phyloP scores from a whole-genome alignment of 768 basidiomycete genomes.

The Pulveroboletus sp. region DNA sequence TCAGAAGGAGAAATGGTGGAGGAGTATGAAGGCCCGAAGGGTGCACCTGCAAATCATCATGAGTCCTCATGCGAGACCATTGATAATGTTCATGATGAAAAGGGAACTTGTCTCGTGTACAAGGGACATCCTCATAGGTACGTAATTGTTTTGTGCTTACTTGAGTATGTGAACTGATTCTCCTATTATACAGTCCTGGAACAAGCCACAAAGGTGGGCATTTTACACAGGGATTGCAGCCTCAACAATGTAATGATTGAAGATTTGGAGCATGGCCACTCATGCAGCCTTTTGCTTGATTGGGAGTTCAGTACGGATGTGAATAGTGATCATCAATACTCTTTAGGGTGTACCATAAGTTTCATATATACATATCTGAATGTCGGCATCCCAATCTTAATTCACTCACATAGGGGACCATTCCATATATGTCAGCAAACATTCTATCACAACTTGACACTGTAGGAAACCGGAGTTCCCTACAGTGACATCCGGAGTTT shows the following conservation, averaged over 20 bases:
- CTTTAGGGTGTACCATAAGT: background rate
- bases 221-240: background rate
- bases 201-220: background rate
- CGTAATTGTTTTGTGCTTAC: too few species aligned
- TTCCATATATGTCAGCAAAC: background rate
- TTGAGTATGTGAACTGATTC: background rate
- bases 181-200: background rate
- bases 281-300: background rate
- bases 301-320: background rate
- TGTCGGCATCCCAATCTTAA: background rate
- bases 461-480: too few species aligned
- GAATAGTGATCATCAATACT: background rate
- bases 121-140: too few species aligned
- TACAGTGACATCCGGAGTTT: too few species aligned
- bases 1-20: background rate
- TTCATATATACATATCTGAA: too few species aligned
- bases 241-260: background rate
- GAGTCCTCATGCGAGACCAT: background rate
- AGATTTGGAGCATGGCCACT: background rate
- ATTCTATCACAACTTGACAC: background rate
- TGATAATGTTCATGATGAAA: background rate
- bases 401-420: background rate
- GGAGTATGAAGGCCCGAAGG: background rate
- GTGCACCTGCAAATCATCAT: background rate
- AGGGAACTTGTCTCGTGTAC: background rate